Base-by-base conservation (phyloP, 2,329 filamentous ascomycete genomes). In the Rutstroemia sp. region DNA sequence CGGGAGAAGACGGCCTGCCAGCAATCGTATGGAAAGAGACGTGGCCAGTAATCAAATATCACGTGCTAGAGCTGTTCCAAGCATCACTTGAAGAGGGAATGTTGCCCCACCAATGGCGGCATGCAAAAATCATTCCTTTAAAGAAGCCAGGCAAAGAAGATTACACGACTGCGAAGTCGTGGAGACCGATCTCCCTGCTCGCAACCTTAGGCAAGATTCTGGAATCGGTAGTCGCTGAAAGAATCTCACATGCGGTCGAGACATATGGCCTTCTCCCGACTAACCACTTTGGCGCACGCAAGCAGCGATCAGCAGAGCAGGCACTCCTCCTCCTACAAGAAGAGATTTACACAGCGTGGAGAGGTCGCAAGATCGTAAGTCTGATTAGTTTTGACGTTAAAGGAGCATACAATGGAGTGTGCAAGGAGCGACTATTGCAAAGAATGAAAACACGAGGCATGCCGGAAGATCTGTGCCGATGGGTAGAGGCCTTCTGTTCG, bases 341-440 rank as follows among this genome's bases (percentile, higher is more conserved):
- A 57, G 17, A 64, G 7, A 66, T 71, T 37, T 68, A 69, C 39
- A 55, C 61, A 3, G 68, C 62, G 41, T 71, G 50, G 71, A 64
- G 56, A 62, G 64, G 58, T 42, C 55, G 60, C 48, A 65, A 66
- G 58, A 65, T 69, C 7, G 57, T 72, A 5, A 71, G 67, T 50
- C 61, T 73, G 9, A 61, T 72, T 48, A 71, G 66, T 54, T 74
- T 74, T 50, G 68, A 74, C 60, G 63, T 75, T 2, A 73, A 74
- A 58, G 70, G 71, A 19, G 72, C 69, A 51, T 74, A 72, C 56
- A 74, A 75, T 48, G 64, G 72, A 16, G 70, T 75, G 14, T 71
- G 60, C 25, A 72, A 71, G 56, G 65, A 71, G 45, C 55, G 68
- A 60, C 55, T 72, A 37, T 42, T 72, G 39, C 60, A 69, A 46